Percentiles rank a stretch among this genome's conserved stretches.
Evolutionary conservation across 345 rosid genomes (phyloP).

Genomic region (Alliaria petiolata): DNA sequence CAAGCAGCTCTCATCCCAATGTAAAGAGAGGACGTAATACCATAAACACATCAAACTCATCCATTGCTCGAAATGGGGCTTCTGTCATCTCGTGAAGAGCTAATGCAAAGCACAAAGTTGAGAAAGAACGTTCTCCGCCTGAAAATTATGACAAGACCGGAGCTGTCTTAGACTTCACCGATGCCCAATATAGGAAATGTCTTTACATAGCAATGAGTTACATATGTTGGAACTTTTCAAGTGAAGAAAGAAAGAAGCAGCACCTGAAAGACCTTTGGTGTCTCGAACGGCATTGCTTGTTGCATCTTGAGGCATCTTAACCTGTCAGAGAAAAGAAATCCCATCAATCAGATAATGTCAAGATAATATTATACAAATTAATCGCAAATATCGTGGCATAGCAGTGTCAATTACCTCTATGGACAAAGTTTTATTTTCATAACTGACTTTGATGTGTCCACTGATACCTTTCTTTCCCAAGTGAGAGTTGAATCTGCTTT

Average conservation of each 20-base stretch:
- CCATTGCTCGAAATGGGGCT: conserved; percentile 98
- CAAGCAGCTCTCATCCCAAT: background rate
- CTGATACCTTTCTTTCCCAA: conserved; percentile 88
- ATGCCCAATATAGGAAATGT: background rate
- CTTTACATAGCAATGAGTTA: background rate
- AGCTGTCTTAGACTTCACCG: background rate
- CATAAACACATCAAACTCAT: conserved; percentile 98
- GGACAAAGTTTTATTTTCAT: conserved; percentile 66
- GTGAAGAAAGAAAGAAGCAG: background rate
- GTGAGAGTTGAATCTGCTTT: conserved; percentile 68
- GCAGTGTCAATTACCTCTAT: conserved; percentile 58
- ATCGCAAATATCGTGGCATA: background rate
- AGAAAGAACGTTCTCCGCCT: conserved; percentile 99
- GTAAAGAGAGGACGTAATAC: conserved; percentile 37
- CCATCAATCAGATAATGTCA: conserved; percentile 1
- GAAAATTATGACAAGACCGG: background rate
- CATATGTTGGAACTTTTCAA: background rate
- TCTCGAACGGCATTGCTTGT: conserved; percentile 71
- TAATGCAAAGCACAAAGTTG: conserved; percentile 88
- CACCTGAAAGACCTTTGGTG: conserved; percentile 95
- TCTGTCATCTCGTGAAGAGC: conserved; percentile 94
- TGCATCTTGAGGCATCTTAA: conserved; percentile 98
- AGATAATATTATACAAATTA: background rate
- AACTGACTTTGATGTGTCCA: conserved; percentile 68
- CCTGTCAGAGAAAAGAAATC: conserved; percentile 40